Evolutionary conservation across 1,284 basidiomycete genomes (phyloP).

Genomic region (Malassezia psittaci): DNA sequence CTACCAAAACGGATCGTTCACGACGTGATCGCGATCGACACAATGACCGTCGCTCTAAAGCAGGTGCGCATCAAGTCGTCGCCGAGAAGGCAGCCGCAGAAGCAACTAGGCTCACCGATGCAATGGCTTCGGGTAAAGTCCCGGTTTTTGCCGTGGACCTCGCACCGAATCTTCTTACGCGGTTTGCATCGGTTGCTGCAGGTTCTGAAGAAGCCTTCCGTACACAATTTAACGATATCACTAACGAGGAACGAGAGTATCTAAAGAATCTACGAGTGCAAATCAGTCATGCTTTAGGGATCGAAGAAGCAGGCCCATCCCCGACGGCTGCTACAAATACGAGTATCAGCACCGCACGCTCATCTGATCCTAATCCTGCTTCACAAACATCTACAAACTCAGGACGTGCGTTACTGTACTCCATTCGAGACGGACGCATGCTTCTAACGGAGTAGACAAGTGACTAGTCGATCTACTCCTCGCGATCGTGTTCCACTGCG

Average conservation of each 20-base stretch:
- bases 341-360: neutral
- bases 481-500: neutral
- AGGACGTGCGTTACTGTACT: conserved; percentile 6
- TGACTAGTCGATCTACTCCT: neutral
- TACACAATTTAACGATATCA: conserved; percentile 22
- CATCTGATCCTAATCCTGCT: neutral
- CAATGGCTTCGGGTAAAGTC: conserved; percentile 25
- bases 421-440: conserved; percentile 7
- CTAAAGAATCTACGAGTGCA: conserved; percentile 1
- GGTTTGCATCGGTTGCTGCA: conserved; percentile 20
- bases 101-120: conserved; percentile 25
- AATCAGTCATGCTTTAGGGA: neutral
- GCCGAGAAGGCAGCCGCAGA: conserved; percentile 34
- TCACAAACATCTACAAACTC: neutral
- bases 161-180: conserved; percentile 22
- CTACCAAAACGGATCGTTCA: conserved; percentile 5
- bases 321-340: neutral
- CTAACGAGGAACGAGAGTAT: conserved; percentile 37
- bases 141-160: conserved; percentile 40
- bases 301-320: neutral
- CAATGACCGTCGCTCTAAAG: conserved; percentile 28
- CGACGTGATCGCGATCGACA: conserved; percentile 25
- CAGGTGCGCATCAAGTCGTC: conserved; percentile 24
- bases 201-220: conserved; percentile 24
- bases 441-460: neutral